These are phyloP conservation scores for Cornus kousa DNA, from an alignment of 148 eudicot species.

Conservation along the genomic window DNA sequence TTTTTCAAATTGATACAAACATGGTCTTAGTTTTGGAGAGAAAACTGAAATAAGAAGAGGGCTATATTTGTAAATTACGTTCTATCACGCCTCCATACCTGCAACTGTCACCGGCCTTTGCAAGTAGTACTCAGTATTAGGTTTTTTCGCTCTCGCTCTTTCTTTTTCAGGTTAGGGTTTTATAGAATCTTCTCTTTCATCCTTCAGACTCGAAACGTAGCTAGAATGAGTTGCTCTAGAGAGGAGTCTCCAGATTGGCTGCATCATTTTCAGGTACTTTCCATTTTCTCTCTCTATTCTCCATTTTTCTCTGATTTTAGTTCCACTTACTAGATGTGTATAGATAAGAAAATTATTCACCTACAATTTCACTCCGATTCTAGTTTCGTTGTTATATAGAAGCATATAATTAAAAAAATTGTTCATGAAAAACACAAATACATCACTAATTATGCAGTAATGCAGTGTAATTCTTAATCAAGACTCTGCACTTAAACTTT, in stretches of 20 bases:
- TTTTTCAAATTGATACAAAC: too few species aligned
- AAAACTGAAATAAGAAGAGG: too few species aligned
- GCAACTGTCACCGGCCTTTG: background rate
- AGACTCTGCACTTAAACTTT: too few species aligned
- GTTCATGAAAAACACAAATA: background rate
- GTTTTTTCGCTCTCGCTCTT: too few species aligned
- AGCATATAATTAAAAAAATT: too few species aligned
- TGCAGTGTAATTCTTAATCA: background rate
- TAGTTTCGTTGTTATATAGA: background rate
- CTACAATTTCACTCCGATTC: background rate
- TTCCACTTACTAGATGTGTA: too few species aligned
- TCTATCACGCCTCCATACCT: background rate
- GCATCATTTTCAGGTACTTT: conserved; percentile 47
- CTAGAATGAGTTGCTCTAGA: conserved; percentile 31
- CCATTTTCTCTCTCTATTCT: background rate
- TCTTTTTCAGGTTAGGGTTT: background rate
- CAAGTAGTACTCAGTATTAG: too few species aligned
- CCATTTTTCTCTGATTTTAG: background rate
- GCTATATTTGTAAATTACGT: background rate
- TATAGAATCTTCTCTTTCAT: background rate
- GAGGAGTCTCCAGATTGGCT: conserved; percentile 69
- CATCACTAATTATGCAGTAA: background rate
- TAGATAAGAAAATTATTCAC: too few species aligned
- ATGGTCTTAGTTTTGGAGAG: too few species aligned
- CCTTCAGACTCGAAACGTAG: background rate